A percentile compares a stretch with the other conserved stretches of the same genome.
phyloP scores from a whole-genome alignment of 345 rosid genomes.

The Pistacia vera region DNA sequence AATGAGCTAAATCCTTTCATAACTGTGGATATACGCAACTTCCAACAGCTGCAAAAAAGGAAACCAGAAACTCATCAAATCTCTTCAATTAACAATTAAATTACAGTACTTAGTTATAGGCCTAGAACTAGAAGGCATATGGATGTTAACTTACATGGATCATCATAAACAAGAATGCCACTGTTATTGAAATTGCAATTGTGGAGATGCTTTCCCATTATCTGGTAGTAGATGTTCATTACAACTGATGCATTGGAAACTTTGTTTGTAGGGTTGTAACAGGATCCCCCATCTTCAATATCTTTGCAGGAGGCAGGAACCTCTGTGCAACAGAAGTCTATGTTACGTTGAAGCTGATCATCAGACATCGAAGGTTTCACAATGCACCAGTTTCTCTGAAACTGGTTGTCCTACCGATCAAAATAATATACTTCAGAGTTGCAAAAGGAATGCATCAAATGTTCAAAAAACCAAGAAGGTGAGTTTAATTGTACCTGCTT shows the following conservation, averaged over 20 bases:
- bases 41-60: slow-evolving; percentile 1
- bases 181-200: background rate
- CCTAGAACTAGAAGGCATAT: too few species aligned
- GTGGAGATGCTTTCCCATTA: background rate
- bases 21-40: background rate
- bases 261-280: slow-evolving; percentile 12
- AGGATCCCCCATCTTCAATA: slow-evolving; percentile 2
- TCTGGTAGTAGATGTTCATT: background rate
- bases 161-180: background rate
- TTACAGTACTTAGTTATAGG: too few species aligned
- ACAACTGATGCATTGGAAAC: slow-evolving; percentile 9
- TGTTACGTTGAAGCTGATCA: background rate
- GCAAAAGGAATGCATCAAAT: too few species aligned
- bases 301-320: background rate
- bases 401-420: background rate
- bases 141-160: slow-evolving; percentile 9
- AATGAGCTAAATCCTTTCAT: background rate
- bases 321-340: background rate
- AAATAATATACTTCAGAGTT: background rate
- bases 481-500: background rate
- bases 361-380: background rate
- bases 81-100: background rate
- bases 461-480: background rate
- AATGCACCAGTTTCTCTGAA: slow-evolving; percentile 11
- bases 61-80: background rate